Evolutionary conservation across 164 flowering plant genomes (phyloP).

Genomic region (Vitis rupestris): DNA sequence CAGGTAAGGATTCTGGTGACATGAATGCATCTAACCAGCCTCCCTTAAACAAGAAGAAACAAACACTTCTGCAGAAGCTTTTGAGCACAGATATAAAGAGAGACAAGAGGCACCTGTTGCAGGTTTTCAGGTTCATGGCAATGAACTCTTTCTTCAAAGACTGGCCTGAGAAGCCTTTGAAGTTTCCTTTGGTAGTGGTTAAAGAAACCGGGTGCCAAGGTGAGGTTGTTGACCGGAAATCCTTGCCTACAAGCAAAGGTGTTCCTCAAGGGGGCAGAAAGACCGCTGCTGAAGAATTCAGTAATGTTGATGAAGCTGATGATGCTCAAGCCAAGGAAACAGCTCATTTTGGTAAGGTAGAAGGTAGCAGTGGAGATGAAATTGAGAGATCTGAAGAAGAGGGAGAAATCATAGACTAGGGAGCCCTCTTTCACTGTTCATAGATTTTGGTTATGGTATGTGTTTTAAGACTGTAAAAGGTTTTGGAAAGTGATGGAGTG

Average conservation of each 20-base stretch:
- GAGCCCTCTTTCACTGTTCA: background rate
- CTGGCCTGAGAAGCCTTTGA: constrained; percentile 55
- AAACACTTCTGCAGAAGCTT: constrained; percentile 83
- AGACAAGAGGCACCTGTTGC: constrained; percentile 68
- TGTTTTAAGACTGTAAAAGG: too few species aligned
- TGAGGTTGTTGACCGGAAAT: constrained; percentile 10
- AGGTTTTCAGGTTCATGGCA: constrained; percentile 79
- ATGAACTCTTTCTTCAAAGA: constrained; percentile 70
- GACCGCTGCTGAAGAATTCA: constrained; percentile 9
- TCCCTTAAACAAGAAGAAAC: constrained; percentile 30
- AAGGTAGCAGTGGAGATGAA: constrained; percentile 2
- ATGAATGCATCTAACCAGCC: constrained; percentile 7
- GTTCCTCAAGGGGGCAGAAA: constrained; percentile 1
- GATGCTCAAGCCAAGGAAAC: background rate
- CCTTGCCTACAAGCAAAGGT: constrained; percentile 7
- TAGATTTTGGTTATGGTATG: too few species aligned
- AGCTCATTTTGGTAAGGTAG: background rate
- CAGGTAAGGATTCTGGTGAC: constrained; percentile 15
- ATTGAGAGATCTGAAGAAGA: constrained; percentile 31
- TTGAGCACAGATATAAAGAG: constrained; percentile 62
- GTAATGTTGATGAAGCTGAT: background rate
- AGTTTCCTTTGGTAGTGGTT: constrained; percentile 51
- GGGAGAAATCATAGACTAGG: constrained; percentile 61
- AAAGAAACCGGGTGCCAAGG: constrained; percentile 30
- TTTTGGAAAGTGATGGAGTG: too few species aligned